A percentile compares a stretch with the other conserved stretches of the same genome.
These are phyloP conservation scores for Gracilaria gracilis DNA, from an alignment of 23 red algal species.

Conservation along the genomic window DNA sequence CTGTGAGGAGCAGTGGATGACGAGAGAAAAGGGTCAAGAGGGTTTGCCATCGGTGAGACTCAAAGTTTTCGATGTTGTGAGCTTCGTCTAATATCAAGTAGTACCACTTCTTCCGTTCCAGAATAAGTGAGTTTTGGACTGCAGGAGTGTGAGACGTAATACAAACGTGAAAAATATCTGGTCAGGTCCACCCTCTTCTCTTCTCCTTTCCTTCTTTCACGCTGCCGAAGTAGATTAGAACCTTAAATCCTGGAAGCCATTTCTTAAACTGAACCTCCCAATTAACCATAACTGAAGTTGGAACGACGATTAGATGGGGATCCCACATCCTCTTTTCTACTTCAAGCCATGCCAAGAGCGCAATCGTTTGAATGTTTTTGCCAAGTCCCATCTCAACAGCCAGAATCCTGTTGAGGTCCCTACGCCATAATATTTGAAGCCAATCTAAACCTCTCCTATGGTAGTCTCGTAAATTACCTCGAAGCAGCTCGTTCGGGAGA, in stretches of 20 bases:
- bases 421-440: conserved; percentile 80
- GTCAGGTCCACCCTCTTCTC: conserved; percentile 81
- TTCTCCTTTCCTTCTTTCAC: conserved; percentile 75
- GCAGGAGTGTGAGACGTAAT: conserved; percentile 88
- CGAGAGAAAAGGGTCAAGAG: conserved; percentile 81
- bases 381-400: conserved; percentile 99
- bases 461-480: conserved; percentile 77
- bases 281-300: conserved; percentile 95
- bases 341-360: conserved; percentile 85
- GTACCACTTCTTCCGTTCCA: conserved; percentile 81
- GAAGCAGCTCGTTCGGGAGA: conserved; percentile 63
- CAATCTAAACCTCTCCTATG: conserved; percentile 84
- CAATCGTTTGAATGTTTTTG: conserved; percentile 95
- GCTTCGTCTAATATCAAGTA: conserved; percentile 97
- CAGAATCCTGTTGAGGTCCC: conserved; percentile 89
- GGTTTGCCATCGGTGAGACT: conserved; percentile 88
- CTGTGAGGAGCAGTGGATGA: conserved; percentile 88
- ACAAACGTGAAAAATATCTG: conserved; percentile 86
- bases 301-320: conserved; percentile 93
- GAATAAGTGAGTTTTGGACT: conserved; percentile 67
- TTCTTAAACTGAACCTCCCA: conserved; percentile 99
- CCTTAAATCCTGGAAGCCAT: conserved; percentile 85
- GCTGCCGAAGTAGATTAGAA: conserved; percentile 83
- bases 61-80: conserved; percentile 98
- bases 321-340: conserved; percentile 79